Conservation (phyloP, 306 rosid genomes). For the Oemleria cerasiformis region DNA sequence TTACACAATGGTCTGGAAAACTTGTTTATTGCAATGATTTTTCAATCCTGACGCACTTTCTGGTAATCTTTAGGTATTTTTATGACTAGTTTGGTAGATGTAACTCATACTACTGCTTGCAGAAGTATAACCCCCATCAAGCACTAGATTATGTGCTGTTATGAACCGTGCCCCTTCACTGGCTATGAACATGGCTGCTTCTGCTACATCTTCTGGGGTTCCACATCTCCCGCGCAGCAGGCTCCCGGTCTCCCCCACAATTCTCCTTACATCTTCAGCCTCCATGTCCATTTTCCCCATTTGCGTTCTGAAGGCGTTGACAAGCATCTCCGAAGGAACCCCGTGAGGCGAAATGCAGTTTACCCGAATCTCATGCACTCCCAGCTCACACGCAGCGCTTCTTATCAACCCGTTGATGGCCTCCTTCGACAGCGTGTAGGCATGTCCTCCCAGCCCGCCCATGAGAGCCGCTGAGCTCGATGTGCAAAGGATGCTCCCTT, state of each 20-base stretch:
- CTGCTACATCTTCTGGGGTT: slow-evolving; percentile 55
- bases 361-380: slow-evolving; percentile 67
- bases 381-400: slow-evolving; percentile 74
- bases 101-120: slow-evolving; percentile 47
- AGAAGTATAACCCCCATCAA: slow-evolving; percentile 76
- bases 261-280: slow-evolving; percentile 42
- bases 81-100: slow-evolving; percentile 36
- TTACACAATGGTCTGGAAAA: no score
- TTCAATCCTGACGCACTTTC: no score
- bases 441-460: slow-evolving; percentile 75
- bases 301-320: slow-evolving; percentile 33
- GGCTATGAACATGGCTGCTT: slow-evolving; percentile 64
- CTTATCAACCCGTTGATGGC: slow-evolving; percentile 59
- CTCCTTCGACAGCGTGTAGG: slow-evolving; percentile 63
- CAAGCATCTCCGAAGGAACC: slow-evolving; percentile 73
- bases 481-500: slow-evolving; percentile 71
- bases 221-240: slow-evolving; percentile 58
- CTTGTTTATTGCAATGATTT: no score
- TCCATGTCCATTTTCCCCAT: slow-evolving; percentile 35
- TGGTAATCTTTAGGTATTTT: background rate
- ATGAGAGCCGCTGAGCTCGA: slow-evolving; percentile 66
- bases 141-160: slow-evolving; percentile 64
- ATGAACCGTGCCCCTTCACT: slow-evolving; percentile 59
- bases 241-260: slow-evolving; percentile 49
- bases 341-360: slow-evolving; percentile 77